These are phyloP conservation scores for Seiridium unicorne DNA, from an alignment of 2,329 filamentous ascomycete species.

Conservation along the genomic window DNA sequence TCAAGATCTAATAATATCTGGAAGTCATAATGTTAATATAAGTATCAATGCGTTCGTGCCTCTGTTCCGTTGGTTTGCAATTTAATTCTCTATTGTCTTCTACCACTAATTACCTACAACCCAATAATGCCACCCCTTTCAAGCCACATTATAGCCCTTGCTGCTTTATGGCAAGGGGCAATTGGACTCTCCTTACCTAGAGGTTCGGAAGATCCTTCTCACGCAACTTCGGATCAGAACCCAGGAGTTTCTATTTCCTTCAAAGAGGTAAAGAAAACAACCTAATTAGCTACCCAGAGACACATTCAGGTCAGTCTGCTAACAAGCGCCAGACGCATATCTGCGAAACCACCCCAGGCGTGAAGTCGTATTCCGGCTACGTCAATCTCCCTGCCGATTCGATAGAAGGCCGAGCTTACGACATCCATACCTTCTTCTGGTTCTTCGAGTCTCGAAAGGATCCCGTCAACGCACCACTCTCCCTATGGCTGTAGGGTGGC, in stretches of 20 bases:
- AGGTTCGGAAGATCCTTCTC: not conserved
- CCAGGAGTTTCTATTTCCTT: not conserved
- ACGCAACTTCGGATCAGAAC: not conserved
- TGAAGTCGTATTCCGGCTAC: conserved; percentile 42
- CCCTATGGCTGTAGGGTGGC: conserved; percentile 49
- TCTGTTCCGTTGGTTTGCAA: too few species aligned
- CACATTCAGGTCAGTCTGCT: not conserved
- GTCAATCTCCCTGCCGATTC: conserved; percentile 22
- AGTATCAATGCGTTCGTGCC: too few species aligned
- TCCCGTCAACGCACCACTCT: conserved; percentile 37
- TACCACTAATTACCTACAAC: too few species aligned
- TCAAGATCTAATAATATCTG: too few species aligned
- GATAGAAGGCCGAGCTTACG: not conserved
- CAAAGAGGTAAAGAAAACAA: not conserved
- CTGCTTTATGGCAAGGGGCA: not conserved
- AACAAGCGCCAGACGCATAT: conserved; percentile 18
- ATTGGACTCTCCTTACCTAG: not conserved
- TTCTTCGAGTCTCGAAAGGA: conserved; percentile 42
- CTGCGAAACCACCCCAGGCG: conserved; percentile 51
- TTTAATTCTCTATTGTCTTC: not conserved
- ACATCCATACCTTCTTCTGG: conserved; percentile 43
- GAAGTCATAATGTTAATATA: too few species aligned
- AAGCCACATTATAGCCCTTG: not conserved
- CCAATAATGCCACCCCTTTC: not conserved
- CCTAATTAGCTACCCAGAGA: not conserved